These are phyloP conservation scores for Mangifera indica DNA, from an alignment of 345 rosid species.

Conservation along the genomic window DNA sequence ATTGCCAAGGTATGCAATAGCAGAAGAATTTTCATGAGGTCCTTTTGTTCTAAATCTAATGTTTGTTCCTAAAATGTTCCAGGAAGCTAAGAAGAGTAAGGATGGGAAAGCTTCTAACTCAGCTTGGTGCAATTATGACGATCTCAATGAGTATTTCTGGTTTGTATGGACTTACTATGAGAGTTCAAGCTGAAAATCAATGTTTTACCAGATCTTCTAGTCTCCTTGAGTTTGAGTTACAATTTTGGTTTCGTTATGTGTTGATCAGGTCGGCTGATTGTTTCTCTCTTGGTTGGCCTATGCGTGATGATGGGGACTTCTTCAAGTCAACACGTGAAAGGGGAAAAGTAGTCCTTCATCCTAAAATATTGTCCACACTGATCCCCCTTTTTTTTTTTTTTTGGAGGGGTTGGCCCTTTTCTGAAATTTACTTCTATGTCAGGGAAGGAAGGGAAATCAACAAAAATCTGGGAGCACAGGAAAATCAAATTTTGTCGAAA, in stretches of 20 bases:
- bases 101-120: conserved; percentile 81
- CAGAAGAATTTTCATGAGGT: conserved; percentile 1
- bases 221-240: conserved; percentile 12
- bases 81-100: conserved; percentile 83
- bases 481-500: conserved; percentile 89
- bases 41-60: conserved; percentile 26
- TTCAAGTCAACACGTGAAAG: conserved; percentile 73
- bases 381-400: conserved; percentile 18
- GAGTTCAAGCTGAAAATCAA: conserved; percentile 4
- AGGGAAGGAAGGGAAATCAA: conserved; percentile 62
- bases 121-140: conserved; percentile 97
- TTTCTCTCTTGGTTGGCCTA: conserved; percentile 99
- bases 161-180: conserved; percentile 36
- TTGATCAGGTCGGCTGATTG: conserved; percentile 78
- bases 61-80: conserved; percentile 26
- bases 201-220: conserved; percentile 4
- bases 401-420: conserved; percentile 16
- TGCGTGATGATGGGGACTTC: conserved; percentile 98
- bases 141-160: conserved; percentile 98
- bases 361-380: conserved; percentile 17
- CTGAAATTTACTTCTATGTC: conserved; percentile 20
- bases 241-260: conserved; percentile 20
- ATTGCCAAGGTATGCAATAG: conserved; percentile 60
- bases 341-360: conserved; percentile 39
- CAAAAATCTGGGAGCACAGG: conserved; percentile 66